A percentile compares a stretch with the other conserved stretches of the same genome.
These are phyloP conservation scores for Larix kaempferi DNA, from an alignment of 75 land plant genomes.

Conservation along the genomic window DNA sequence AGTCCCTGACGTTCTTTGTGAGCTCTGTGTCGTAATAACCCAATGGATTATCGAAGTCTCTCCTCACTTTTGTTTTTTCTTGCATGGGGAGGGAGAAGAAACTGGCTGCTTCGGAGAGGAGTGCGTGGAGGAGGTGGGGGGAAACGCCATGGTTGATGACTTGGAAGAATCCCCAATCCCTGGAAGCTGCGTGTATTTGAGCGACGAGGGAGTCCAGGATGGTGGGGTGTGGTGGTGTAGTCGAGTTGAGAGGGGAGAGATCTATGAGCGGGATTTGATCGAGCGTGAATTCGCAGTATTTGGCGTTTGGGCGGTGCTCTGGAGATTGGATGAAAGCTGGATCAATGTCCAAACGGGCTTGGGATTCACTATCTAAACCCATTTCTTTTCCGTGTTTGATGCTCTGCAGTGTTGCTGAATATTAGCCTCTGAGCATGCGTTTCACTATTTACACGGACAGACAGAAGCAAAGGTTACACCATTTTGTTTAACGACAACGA, in stretches of 20 bases:
- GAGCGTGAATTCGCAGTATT: not conserved
- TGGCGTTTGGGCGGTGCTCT: not conserved
- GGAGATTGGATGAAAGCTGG: slow-evolving; percentile 5
- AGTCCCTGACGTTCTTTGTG: slow-evolving; percentile 88
- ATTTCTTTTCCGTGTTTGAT: no score
- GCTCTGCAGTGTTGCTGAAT: no score
- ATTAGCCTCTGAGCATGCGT: no score
- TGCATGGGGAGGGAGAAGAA: slow-evolving; percentile 58
- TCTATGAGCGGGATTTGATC: not conserved
- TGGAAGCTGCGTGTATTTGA: slow-evolving; percentile 47
- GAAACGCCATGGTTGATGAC: slow-evolving; percentile 82
- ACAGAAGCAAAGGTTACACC: no score
- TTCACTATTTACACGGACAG: no score
- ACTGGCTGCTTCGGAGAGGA: slow-evolving; percentile 28
- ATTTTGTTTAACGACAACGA: no score
- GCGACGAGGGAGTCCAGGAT: not conserved
- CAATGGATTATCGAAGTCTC: slow-evolving; percentile 46
- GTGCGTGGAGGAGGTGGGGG: slow-evolving; percentile 23
- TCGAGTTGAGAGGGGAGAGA: no score
- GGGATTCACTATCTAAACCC: no score
- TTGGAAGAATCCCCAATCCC: slow-evolving; percentile 90
- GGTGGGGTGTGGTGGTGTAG: no score
- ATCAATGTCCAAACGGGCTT: not conserved
- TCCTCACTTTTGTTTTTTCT: slow-evolving; percentile 51
- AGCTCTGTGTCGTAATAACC: slow-evolving; percentile 85